phyloP scores from a whole-genome alignment of 2,329 filamentous ascomycete species.

The Arthrobotrys musiformis region DNA sequence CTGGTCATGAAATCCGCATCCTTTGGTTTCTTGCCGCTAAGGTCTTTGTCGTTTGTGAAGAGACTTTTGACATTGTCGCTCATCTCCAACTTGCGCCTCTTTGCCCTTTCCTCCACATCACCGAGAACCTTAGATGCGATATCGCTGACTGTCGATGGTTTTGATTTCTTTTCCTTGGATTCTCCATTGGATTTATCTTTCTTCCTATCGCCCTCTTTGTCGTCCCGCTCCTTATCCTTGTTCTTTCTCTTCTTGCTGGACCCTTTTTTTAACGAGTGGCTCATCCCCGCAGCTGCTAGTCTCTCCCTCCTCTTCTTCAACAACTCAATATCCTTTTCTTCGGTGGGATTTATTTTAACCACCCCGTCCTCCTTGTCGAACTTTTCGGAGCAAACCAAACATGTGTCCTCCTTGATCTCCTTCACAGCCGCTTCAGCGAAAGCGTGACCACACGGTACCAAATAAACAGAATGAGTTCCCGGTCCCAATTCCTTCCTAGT shows the following conservation, averaged over 20 bases:
- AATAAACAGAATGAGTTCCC: conserved; percentile 80
- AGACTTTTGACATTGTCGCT: conserved; percentile 70
- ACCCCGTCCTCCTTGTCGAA: conserved; percentile 77
- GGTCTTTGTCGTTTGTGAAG: conserved; percentile 66
- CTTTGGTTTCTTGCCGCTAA: conserved; percentile 60
- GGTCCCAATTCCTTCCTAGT: conserved; percentile 87
- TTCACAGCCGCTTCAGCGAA: conserved; percentile 88
- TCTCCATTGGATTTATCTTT: conserved; percentile 59
- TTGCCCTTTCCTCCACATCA: conserved; percentile 85
- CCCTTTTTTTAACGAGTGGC: conserved; percentile 88
- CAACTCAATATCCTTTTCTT: conserved; percentile 75
- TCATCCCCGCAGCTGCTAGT: conserved; percentile 77
- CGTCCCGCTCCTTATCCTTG: conserved; percentile 62
- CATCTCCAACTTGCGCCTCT: conserved; percentile 76
- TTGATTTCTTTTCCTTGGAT: conserved; percentile 47
- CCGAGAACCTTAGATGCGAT: conserved; percentile 86
- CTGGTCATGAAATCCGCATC: conserved; percentile 71
- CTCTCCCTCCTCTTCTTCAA: conserved; percentile 74
- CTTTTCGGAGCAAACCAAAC: conserved; percentile 77
- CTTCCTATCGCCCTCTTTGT: conserved; percentile 55
- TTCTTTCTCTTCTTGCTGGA: conserved; percentile 75
- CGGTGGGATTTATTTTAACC: conserved; percentile 80
- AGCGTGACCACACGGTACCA: conserved; percentile 94
- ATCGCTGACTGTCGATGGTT: conserved; percentile 61
- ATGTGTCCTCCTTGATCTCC: conserved; percentile 73